Conservation (phyloP, 164 flowering plant species). For the Cinnamomum chago region DNA sequence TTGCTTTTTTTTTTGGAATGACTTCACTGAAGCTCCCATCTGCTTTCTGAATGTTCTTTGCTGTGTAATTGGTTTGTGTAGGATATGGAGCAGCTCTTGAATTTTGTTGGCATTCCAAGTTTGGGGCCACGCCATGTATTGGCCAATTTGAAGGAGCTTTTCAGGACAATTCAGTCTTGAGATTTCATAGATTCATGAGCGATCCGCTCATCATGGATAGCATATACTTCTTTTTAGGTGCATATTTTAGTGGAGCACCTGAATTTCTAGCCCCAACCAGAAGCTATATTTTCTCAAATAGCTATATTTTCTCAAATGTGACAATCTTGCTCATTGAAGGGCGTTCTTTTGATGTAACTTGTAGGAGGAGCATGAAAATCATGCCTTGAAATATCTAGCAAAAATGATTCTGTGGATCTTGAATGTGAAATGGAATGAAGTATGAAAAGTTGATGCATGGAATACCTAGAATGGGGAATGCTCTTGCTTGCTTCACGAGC, state of each 20-base stretch:
- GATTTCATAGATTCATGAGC: conserved; percentile 30
- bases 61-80: conserved; percentile 15
- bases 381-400: no score
- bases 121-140: conserved; percentile 87
- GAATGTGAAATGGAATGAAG: no score
- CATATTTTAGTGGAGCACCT: conserved; percentile 5
- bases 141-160: conserved; percentile 82
- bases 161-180: conserved; percentile 49
- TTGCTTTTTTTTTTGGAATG: not conserved
- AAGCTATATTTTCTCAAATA: not conserved
- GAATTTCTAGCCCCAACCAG: not conserved
- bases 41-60: not conserved
- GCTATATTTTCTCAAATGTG: not conserved
- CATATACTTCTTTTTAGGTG: conserved; percentile 1
- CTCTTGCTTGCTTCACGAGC: no score
- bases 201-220: not conserved
- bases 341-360: conserved; percentile 4
- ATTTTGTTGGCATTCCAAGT: conserved; percentile 65
- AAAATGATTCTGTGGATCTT: no score
- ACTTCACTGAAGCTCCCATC: not conserved
- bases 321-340: not conserved
- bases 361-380: not conserved
- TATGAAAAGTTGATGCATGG: no score
- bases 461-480: no score
- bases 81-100: conserved; percentile 91